Base-by-base conservation (phyloP, 371 early-diverging fungal genomes). In the Chytridium lagenaria region DNA sequence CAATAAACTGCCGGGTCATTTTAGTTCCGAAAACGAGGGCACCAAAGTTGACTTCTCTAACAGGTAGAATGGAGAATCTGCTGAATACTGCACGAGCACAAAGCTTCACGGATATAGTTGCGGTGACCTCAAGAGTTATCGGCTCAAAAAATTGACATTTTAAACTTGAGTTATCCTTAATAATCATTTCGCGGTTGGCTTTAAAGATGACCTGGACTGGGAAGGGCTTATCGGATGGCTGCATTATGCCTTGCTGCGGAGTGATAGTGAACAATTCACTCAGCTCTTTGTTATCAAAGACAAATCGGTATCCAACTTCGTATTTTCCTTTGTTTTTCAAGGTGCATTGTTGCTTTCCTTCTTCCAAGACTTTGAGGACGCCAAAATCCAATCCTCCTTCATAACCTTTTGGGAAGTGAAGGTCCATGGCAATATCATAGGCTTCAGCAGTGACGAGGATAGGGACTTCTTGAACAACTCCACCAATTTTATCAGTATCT, bases 251-350 rank as follows among this genome's bases (percentile, higher is more conserved):
- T 69, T 84, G 81, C 55, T 75, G 74, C 0, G 88, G 87, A 30
- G 79, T 39, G 1, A 88, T 75, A 1, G 79, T 76, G 57, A 88
- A 82, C 7, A 81, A 67, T 10, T 84, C 83, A 26, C 59, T 67
- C 7, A 77, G 75, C 23, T 85, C 82, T 64, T 81, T 79, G 68
- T 59, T 77, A 26, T 88, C 85, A 73, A 84, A 86, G 10, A 83
- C 22, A 37, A 89, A 85, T 10, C 79, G 64, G 74, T 76, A 88
- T 0, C 88, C 86, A 12, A 86, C 84, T 72, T 88, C 89, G 70
- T 87, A 87, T 50, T 81, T 83, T 30, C 89, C 89, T 67, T 84
- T 85, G 76, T 89, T 89, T 59, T 83, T 82, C 63, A 89, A 74
- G 0, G 83, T 84, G 65, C 83, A 83, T 34, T 74, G 31, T 70